A percentile compares a stretch with the other conserved stretches of the same genome.
Conservation (phyloP, 176 grass and related monocot species). For the Puccinellia tenuiflora region DNA sequence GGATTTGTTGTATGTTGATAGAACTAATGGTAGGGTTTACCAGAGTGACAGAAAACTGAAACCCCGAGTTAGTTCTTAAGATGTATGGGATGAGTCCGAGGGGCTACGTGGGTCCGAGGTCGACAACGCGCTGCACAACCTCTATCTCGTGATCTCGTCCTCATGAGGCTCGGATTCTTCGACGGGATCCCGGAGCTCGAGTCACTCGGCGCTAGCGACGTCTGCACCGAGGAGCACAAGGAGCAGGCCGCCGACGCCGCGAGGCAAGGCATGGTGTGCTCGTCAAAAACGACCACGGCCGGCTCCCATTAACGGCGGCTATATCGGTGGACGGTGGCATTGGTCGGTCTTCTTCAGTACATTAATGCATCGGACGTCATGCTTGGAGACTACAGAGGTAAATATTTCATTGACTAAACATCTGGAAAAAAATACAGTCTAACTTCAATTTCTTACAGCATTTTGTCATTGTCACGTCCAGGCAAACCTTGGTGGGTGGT, state of each 20-base stretch:
- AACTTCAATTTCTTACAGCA: no score
- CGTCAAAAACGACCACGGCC: slow-evolving; percentile 40
- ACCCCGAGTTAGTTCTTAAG: no score
- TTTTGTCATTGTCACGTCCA: no score
- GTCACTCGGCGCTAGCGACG: slow-evolving; percentile 18
- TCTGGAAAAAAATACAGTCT: no score
- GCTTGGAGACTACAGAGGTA: slow-evolving; percentile 50
- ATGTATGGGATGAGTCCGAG: no score
- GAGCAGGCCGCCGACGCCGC: slow-evolving; percentile 51
- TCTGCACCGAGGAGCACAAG: slow-evolving; percentile 32
- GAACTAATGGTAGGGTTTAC: no score
- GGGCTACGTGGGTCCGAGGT: slow-evolving; percentile 52
- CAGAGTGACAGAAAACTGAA: no score
- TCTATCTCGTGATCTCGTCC: slow-evolving; percentile 38
- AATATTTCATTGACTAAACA: no score
- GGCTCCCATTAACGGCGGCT: slow-evolving; percentile 33
- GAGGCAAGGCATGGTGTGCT: slow-evolving; percentile 57
- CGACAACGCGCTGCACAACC: slow-evolving; percentile 51
- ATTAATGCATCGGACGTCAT: slow-evolving; percentile 48
- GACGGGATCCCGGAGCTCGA: slow-evolving; percentile 40
- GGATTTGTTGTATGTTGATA: no score
- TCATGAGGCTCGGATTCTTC: slow-evolving; percentile 79
- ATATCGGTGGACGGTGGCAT: not conserved
- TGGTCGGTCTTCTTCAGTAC: slow-evolving; percentile 48
- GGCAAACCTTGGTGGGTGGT: slow-evolving; percentile 48